Percentiles rank a stretch among this genome's conserved stretches.
Evolutionary conservation across 805 yeast genomes (phyloP).

Genomic region (Hanseniaspora lindneri): DNA sequence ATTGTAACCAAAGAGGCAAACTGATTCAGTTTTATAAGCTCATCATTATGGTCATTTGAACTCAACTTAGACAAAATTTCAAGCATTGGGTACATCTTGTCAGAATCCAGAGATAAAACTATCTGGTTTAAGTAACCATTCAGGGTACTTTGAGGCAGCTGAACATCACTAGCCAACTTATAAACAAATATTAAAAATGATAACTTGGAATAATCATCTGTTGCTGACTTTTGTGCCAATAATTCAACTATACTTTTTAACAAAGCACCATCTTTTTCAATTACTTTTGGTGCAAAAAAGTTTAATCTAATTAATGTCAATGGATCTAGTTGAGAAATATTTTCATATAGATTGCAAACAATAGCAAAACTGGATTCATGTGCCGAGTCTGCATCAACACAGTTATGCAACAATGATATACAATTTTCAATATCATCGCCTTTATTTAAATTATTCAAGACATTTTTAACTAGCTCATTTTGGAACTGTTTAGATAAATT

Average conservation of each 20-base stretch:
- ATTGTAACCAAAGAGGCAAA: neutral
- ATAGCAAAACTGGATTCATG: neutral
- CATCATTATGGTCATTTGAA: neutral
- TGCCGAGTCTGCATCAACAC: neutral
- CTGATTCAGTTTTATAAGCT: neutral
- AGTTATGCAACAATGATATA: neutral
- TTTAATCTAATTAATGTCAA: neutral
- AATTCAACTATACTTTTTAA: neutral
- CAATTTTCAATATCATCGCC: slow-evolving; percentile 2
- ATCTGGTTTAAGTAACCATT: neutral
- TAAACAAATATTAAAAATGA: neutral
- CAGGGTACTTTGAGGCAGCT: neutral
- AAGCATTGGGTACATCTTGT: neutral
- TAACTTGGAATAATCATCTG: neutral
- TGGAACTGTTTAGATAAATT: neutral
- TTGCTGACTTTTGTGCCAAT: neutral
- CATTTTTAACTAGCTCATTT: neutral
- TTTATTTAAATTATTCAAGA: neutral
- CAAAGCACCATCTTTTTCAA: neutral
- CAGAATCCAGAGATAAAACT: neutral
- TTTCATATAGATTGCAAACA: neutral
- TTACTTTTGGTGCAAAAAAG: neutral
- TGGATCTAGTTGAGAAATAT: neutral
- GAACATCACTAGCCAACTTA: neutral
- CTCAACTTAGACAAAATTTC: slow-evolving; percentile 1